Conservation (phyloP, 345 rosid genomes). For the Euphorbia lathyris region DNA sequence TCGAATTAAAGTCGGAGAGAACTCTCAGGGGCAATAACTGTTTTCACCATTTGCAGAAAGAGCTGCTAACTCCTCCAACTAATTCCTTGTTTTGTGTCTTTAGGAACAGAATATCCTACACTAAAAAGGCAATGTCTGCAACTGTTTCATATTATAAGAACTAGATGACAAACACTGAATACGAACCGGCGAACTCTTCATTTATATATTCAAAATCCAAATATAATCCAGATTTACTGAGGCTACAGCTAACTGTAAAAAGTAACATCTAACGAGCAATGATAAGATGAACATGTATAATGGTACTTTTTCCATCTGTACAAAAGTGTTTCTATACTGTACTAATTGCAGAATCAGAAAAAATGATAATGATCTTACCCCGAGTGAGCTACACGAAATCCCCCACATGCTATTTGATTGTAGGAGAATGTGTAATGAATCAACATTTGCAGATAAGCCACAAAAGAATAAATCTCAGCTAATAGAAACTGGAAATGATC, state of each 20-base stretch:
- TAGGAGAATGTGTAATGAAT: constrained; percentile 11
- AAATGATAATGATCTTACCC: neutral
- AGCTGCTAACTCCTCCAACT: too few species aligned
- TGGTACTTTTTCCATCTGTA: constrained; percentile 24
- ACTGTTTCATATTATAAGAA: too few species aligned
- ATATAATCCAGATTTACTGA: neutral
- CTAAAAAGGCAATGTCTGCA: too few species aligned
- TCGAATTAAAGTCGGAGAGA: too few species aligned
- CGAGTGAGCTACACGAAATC: too few species aligned
- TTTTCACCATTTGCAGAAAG: too few species aligned
- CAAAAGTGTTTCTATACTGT: constrained; percentile 19
- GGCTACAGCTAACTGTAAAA: neutral
- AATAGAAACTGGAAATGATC: constrained; percentile 11
- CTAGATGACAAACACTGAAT: neutral
- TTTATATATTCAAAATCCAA: neutral
- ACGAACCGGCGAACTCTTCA: neutral
- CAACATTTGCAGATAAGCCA: constrained; percentile 14
- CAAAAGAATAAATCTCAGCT: constrained; percentile 18
- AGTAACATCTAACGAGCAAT: constrained; percentile 2
- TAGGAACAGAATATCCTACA: too few species aligned
- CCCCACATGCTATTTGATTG: constrained; percentile 4
- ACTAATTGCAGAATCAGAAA: constrained; percentile 3
- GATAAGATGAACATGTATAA: constrained; percentile 12
- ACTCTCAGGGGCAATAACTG: too few species aligned
- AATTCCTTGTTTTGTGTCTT: too few species aligned